Evolutionary conservation across 257 asterid genomes (phyloP).

Genomic region (Solanum raphanifolium): DNA sequence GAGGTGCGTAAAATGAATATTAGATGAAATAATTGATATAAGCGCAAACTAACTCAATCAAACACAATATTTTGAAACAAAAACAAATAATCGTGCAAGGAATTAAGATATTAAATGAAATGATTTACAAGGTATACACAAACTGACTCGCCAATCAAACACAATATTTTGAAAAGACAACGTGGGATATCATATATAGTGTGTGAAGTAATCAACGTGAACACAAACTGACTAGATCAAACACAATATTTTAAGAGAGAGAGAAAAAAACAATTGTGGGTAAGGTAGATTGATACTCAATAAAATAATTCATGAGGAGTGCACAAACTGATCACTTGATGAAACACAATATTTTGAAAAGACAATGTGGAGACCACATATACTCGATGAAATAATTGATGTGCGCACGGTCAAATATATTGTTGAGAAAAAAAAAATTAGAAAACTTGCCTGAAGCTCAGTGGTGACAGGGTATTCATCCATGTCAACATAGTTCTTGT

Average conservation of each 20-base stretch:
- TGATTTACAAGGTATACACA: no score
- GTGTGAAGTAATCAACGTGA: no score
- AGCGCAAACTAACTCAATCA: background rate
- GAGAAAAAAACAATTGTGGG: background rate
- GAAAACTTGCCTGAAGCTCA: constrained; percentile 10
- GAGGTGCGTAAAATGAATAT: background rate
- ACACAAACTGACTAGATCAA: background rate
- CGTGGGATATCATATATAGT: no score
- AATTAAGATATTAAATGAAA: no score
- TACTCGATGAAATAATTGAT: background rate
- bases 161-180: no score
- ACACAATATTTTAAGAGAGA: background rate
- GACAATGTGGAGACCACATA: background rate
- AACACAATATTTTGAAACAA: background rate
- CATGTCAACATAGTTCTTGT: constrained; percentile 22
- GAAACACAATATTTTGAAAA: background rate
- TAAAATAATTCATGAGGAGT: background rate
- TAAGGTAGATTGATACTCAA: background rate
- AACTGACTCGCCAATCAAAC: no score
- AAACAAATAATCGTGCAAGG: no score
- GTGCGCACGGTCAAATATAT: background rate
- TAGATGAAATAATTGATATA: background rate
- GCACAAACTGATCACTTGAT: background rate
- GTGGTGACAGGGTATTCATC: constrained; percentile 23
- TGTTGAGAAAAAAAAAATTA: background rate